phyloP scores from a whole-genome alignment of 2,329 filamentous ascomycete species.

The Zarea fungicola region DNA sequence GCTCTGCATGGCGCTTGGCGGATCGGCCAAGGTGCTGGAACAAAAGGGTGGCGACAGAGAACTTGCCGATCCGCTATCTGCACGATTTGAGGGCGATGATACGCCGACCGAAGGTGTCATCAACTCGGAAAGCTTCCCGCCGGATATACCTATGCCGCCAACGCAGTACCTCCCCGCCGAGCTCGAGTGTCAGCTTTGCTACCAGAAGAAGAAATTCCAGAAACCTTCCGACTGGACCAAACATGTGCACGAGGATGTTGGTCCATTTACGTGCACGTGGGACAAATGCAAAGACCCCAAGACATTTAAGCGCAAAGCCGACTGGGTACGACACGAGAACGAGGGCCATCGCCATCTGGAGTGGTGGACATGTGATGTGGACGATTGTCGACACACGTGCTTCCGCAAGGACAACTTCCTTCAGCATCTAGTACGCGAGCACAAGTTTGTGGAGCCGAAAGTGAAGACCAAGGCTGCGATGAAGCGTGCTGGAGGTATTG shows the following conservation, averaged over 20 bases:
- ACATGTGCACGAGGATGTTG: constrained; percentile 88
- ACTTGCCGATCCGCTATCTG: constrained; percentile 50
- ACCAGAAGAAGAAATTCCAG: constrained; percentile 74
- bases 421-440: constrained; percentile 86
- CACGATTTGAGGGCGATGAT: constrained; percentile 51
- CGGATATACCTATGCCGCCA: constrained; percentile 76
- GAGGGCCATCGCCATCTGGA: constrained; percentile 85
- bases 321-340: constrained; percentile 93
- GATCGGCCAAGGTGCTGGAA: constrained; percentile 58
- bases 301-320: constrained; percentile 91
- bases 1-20: constrained; percentile 63
- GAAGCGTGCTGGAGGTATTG: constrained; percentile 51
- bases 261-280: constrained; percentile 91
- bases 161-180: constrained; percentile 72
- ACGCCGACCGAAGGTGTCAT: constrained; percentile 65
- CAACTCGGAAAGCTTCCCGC: constrained; percentile 68
- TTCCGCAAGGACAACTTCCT: constrained; percentile 89
- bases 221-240: constrained; percentile 98
- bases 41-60: constrained; percentile 54
- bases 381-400: constrained; percentile 76
- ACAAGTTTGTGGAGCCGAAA: constrained; percentile 80
- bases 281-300: constrained; percentile 76
- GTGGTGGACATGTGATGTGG: constrained; percentile 81
- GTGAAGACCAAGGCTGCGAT: constrained; percentile 66
- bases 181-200: constrained; percentile 87